Evolutionary conservation across 306 rosid species (phyloP), one percentile per base, ranked within the genome.

Genomic region (Comarum palustre): DNA sequence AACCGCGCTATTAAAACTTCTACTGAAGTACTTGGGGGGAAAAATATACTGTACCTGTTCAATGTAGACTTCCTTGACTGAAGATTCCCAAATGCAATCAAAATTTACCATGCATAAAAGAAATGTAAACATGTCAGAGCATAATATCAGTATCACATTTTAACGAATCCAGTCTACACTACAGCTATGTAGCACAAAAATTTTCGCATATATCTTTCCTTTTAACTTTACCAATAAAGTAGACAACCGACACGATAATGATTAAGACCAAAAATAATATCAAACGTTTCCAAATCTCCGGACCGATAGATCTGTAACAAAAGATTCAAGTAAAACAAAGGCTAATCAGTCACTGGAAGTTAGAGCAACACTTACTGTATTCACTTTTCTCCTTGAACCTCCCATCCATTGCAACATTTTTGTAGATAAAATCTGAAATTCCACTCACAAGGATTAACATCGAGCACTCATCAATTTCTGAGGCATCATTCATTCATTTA

Each of bases 321-420:
- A 50, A 36, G 50, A 66, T 22, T 51, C 25, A 39, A 25, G 36
- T 57, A 24, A 4, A 57, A 13, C 36, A 25, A 58, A 25, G 29
- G n/a, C n/a, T 58, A 29, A 29, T 16, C 32, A 19, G 4, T 14
- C 36, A 69, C 24, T 32, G 25, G 1, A 50, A 54, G 39, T n/a
- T 52, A 10, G 57, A 48, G 15, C 71, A 34, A 57, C 59, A 82
- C 90, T 89, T 85, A 94, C 98, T 34, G 94, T 75, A 14, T 83
- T 59, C 73, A 94, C 89, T 84, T 91, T 94, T 80, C 92, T 81
- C 79, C 97, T 87, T 10, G 96, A 91, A 34, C 97, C 98, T 82
- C 98, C 98, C 98, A 94, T 94, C 98, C 98, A 91, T 83, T 94
- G 98, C 88, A 94, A 77, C 98, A 94, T 94, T 74, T 47, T 71